Base-by-base conservation (phyloP, 129 eudicot genomes). In the Kitagawia praeruptora region DNA sequence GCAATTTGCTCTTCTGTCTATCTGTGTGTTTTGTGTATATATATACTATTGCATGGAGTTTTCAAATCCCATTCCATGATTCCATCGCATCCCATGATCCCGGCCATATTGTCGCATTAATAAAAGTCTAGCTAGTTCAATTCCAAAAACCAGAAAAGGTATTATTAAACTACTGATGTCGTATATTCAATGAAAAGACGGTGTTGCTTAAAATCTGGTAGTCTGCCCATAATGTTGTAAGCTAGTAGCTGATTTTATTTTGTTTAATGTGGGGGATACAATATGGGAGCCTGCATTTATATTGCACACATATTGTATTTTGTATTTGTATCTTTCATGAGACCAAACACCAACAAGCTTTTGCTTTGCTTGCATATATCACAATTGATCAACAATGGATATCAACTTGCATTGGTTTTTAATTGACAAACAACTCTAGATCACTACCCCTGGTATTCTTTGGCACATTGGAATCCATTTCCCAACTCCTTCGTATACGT, bases 381-480 rank as follows among this genome's bases (percentile, higher is more conserved):
- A 51, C 15, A 42, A 41, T 41, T 14, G 39, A 73, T 73, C 80
- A 54, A 54, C 63, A 54, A 54, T 54, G 63, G 63, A 6, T 21
- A 21, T 54, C 63, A 19, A 51, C 80, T 77, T 78, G 73, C 69
- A n/a, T 28, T 61, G 69, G 37, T 61, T 25, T 19, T 61, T 9
- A 2, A 69, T 69, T 69, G 3, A 9, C 74, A 34, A 69, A 69
- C 74, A 15, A 34, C 74, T 69, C 4, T 61, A 66, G 23, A 70
- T n/a, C n/a, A n/a, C 75, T 73, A 84, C 80, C 86, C 84, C 76
- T 83, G 89, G 91, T 88, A 78, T 88, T 84, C 86, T 81, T 64
- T 78, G 79, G 89, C 91, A 80, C 91, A 83, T 82, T 83, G 91
- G 77, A 80, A 74, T 9, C 34, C 34, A 8, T 23, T 61, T 25